Evolutionary conservation across 768 basidiomycete species (phyloP).

Genomic region (Clathrus columnatus): DNA sequence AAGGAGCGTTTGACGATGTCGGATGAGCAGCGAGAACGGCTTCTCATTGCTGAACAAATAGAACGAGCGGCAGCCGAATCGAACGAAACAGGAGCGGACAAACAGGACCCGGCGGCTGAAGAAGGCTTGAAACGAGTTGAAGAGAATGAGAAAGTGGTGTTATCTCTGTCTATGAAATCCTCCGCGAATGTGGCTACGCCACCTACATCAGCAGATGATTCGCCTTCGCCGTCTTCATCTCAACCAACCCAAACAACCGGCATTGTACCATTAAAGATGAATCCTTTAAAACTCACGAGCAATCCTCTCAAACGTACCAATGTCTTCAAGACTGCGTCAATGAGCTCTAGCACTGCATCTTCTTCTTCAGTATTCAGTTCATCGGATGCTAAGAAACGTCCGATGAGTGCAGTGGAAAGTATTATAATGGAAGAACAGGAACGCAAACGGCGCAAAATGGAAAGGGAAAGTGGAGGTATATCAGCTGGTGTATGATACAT

Average conservation of each 20-base stretch:
- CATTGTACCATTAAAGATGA: conserved; percentile 28
- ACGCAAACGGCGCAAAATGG: conserved; percentile 75
- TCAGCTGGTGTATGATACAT: background rate
- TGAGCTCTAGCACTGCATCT: conserved; percentile 17
- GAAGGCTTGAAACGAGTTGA: conserved; percentile 69
- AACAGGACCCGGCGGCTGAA: conserved; percentile 30
- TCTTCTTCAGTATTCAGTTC: background rate
- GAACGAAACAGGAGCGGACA: conserved; percentile 21
- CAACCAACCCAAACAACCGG: background rate
- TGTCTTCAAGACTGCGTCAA: conserved; percentile 50
- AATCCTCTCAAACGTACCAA: conserved; percentile 71
- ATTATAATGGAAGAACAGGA: conserved; percentile 88
- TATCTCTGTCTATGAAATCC: conserved; percentile 60
- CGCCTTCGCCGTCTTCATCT: conserved; percentile 35
- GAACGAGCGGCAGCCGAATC: conserved; percentile 64
- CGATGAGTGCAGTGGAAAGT: conserved; percentile 76
- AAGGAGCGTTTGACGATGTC: conserved; percentile 87
- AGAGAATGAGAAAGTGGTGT: conserved; percentile 62
- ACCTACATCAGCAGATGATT: conserved; percentile 38
- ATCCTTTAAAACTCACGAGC: conserved; percentile 45
- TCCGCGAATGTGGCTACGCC: conserved; percentile 22
- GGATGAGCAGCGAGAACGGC: conserved; percentile 90
- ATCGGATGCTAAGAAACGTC: conserved; percentile 33
- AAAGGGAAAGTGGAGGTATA: background rate
- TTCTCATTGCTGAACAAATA: conserved; percentile 88